A percentile compares a stretch with the other conserved stretches of the same genome.
These are phyloP conservation scores for Friedmanniomyces simplex DNA, from an alignment of 495 filamentous ascomycete genomes.

Conservation along the genomic window DNA sequence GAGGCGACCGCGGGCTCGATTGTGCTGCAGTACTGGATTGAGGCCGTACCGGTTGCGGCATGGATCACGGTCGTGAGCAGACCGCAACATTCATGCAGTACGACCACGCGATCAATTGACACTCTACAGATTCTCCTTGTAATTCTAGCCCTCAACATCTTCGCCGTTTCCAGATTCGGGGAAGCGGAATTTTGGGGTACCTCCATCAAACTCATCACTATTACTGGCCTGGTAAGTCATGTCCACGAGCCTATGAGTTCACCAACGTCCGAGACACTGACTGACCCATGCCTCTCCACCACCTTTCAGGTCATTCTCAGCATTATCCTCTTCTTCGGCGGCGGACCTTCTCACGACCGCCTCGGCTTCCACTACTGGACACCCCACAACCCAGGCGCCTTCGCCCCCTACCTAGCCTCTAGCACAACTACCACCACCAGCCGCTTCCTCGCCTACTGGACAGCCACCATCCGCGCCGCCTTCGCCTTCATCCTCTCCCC, in stretches of 20 bases:
- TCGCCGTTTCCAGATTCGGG: conserved; percentile 37
- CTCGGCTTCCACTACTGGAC: conserved; percentile 66
- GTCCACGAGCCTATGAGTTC: too few relatives aligned
- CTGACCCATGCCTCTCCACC: too few relatives aligned
- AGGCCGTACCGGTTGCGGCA: conserved; percentile 4
- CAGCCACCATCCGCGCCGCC: conserved; percentile 28
- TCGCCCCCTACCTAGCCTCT: conserved; percentile 23
- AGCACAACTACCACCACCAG: conserved; percentile 24
- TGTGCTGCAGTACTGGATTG: conserved; percentile 16
- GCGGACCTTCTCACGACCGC: conserved; percentile 48
- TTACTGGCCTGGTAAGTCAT: conserved; percentile 7
- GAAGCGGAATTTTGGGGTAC: conserved; percentile 39
- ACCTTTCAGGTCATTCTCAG: conserved; percentile 3
- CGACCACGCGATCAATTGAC: background rate
- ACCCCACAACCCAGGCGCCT: conserved; percentile 22
- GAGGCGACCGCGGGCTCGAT: conserved; percentile 23
- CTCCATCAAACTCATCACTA: conserved; percentile 32
- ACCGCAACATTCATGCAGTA: too few relatives aligned
- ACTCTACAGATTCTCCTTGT: conserved; percentile 27
- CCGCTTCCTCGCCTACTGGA: conserved; percentile 30
- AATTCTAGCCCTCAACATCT: conserved; percentile 37
- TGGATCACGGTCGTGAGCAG: conserved; percentile 35
- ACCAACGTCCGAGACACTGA: too few relatives aligned
- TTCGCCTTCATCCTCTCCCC: conserved; percentile 41
- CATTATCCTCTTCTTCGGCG: conserved; percentile 57